These are phyloP conservation scores for Davidsoniella eucalypti DNA, from an alignment of 2,329 filamentous ascomycete species.

Conservation along the genomic window DNA sequence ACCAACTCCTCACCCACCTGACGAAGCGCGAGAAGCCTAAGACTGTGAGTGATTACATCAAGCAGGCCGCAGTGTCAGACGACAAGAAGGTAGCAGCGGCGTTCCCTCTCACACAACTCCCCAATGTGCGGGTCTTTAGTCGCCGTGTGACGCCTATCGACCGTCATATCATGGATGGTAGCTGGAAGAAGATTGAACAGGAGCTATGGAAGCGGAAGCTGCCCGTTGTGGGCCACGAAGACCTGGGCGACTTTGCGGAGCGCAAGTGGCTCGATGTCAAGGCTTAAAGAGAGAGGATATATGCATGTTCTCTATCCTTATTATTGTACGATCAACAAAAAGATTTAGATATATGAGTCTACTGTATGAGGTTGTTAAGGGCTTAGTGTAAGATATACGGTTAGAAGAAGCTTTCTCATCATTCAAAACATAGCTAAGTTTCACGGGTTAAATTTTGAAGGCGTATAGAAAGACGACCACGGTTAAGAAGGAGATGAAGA, in stretches of 20 bases:
- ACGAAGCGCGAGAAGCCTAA: slow-evolving; percentile 36
- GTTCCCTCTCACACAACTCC: slow-evolving; percentile 20
- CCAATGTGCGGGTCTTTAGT: slow-evolving; percentile 54
- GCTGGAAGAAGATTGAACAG: slow-evolving; percentile 65
- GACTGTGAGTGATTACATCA: slow-evolving; percentile 42
- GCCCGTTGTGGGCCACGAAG: slow-evolving; percentile 34
- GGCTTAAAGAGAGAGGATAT: slow-evolving; percentile 15
- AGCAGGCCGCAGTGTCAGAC: slow-evolving; percentile 25
- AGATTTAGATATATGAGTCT: too few relatives aligned
- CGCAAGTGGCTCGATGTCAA: slow-evolving; percentile 26
- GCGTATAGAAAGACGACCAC: too few relatives aligned
- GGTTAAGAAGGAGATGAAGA: too few relatives aligned
- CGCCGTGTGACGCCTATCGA: slow-evolving; percentile 54
- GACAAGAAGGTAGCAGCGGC: too few relatives aligned
- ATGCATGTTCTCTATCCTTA: too few relatives aligned
- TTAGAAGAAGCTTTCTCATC: too few relatives aligned
- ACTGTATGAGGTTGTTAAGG: too few relatives aligned
- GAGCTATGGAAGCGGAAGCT: slow-evolving; percentile 48
- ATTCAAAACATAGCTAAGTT: too few relatives aligned
- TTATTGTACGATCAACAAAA: too few relatives aligned
- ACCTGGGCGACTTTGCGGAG: slow-evolving; percentile 26
- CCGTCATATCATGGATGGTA: slow-evolving; percentile 52
- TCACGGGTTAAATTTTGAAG: too few relatives aligned
- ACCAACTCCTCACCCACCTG: slow-evolving; percentile 37
- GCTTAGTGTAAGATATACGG: too few relatives aligned